Percentiles rank a stretch among this genome's conserved stretches.
Evolutionary conservation across 192 early-diverging fungal species (phyloP).

Genomic region (Obelidium mucronatum): DNA sequence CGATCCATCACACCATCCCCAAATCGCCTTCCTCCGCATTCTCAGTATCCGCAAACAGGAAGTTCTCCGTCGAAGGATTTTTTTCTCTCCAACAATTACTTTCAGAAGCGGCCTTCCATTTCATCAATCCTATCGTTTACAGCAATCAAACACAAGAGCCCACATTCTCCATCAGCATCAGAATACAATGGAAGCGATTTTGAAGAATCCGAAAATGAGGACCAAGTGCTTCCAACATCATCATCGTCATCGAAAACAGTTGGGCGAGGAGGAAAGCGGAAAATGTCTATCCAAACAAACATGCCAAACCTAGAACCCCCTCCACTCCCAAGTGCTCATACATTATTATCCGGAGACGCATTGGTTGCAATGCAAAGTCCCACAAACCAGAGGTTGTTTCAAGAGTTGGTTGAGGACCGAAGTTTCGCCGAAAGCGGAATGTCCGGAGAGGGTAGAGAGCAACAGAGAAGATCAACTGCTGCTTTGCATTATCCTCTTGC

Average conservation of each 20-base stretch:
- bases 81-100: slow-evolving; percentile 2
- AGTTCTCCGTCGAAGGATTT: not conserved
- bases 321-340: slow-evolving; percentile 17
- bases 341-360: slow-evolving; percentile 3
- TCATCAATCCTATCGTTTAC: slow-evolving; percentile 19
- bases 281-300: not conserved
- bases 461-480: no score
- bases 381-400: not conserved
- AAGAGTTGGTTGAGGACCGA: not conserved
- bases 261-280: not conserved
- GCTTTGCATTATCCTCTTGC: not conserved
- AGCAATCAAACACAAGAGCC: not conserved
- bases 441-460: not conserved
- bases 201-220: not conserved
- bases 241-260: not conserved
- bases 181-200: not conserved
- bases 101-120: slow-evolving; percentile 33
- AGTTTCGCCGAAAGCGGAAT: not conserved
- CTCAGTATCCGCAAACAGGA: not conserved
- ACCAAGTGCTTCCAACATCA: not conserved
- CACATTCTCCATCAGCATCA: not conserved
- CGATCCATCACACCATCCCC: not conserved
- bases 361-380: not conserved
- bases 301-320: not conserved
- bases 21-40: not conserved